Conservation (phyloP, 257 asterid species). For the Lycium ferocissimum region DNA sequence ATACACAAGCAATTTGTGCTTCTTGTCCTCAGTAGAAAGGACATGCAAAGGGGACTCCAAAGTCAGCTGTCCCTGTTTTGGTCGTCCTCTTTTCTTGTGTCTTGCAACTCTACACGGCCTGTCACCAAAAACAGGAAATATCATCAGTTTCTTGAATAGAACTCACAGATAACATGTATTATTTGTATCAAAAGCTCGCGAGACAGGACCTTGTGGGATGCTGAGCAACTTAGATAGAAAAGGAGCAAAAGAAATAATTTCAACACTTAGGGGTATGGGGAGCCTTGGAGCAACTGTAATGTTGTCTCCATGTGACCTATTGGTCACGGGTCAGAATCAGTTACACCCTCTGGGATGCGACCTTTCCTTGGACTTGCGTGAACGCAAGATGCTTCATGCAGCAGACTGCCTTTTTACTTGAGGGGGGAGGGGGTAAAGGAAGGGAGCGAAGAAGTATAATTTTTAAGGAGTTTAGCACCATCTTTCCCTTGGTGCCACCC, state of each 20-base stretch:
- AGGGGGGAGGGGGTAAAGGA: too few species aligned
- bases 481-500: too few species aligned
- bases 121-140: slow-evolving; percentile 34
- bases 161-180: neutral
- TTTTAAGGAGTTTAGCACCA: too few species aligned
- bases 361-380: too few species aligned
- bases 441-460: too few species aligned
- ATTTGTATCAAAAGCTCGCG: neutral
- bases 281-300: too few species aligned
- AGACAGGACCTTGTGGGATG: neutral
- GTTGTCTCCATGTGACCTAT: too few species aligned
- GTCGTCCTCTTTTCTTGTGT: slow-evolving; percentile 67
- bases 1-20: slow-evolving; percentile 41
- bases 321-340: too few species aligned
- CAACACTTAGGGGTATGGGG: too few species aligned
- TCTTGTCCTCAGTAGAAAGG: slow-evolving; percentile 30
- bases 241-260: neutral
- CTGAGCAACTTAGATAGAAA: neutral
- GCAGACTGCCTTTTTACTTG: too few species aligned
- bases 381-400: too few species aligned
- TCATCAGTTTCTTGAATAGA: neutral
- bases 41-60: neutral
- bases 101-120: slow-evolving; percentile 72
- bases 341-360: too few species aligned
- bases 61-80: slow-evolving; percentile 42